A percentile compares a stretch with the other conserved stretches of the same genome.
Conservation (phyloP, 495 filamentous ascomycete species). For the Staphylotrichum tortipilum region DNA sequence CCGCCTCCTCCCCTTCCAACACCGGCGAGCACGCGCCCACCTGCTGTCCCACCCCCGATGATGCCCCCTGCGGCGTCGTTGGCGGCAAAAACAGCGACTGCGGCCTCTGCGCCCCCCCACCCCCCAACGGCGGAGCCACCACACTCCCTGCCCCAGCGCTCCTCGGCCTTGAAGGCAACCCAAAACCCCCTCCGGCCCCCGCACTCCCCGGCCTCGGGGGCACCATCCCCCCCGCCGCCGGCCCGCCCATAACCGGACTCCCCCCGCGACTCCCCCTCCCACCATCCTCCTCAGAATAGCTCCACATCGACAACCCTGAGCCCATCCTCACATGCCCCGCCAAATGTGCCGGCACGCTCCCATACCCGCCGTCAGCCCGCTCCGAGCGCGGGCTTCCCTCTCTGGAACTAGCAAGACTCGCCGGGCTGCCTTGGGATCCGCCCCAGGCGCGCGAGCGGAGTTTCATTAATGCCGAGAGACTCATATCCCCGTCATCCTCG, state of each 20-base stretch:
- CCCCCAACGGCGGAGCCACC: slow-evolving; percentile 2
- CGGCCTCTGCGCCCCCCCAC: too few species aligned
- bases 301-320: slow-evolving; percentile 8
- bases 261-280: background rate
- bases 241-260: background rate
- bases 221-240: background rate
- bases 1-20: slow-evolving; percentile 30
- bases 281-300: slow-evolving; percentile 15
- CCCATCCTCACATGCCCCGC: slow-evolving; percentile 7
- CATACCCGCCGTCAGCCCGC: slow-evolving; percentile 11
- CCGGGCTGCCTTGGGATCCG: slow-evolving; percentile 64
- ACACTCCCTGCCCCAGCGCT: background rate
- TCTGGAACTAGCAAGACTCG: slow-evolving; percentile 46
- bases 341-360: background rate
- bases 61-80: slow-evolving; percentile 1
- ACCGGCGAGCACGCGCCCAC: slow-evolving; percentile 27
- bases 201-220: slow-evolving; percentile 2
- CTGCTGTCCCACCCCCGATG: background rate
- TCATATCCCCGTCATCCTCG: slow-evolving; percentile 47
- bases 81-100: slow-evolving; percentile 9
- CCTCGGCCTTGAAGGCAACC: too few species aligned
- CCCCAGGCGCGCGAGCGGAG: slow-evolving; percentile 70
- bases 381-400: slow-evolving; percentile 50
- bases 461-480: slow-evolving; percentile 60
- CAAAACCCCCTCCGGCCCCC: too few species aligned